Percentiles rank a stretch among this genome's conserved stretches.
These are phyloP conservation scores for Epichloe gansuensis DNA, from an alignment of 2,329 filamentous ascomycete species.

Conservation along the genomic window DNA sequence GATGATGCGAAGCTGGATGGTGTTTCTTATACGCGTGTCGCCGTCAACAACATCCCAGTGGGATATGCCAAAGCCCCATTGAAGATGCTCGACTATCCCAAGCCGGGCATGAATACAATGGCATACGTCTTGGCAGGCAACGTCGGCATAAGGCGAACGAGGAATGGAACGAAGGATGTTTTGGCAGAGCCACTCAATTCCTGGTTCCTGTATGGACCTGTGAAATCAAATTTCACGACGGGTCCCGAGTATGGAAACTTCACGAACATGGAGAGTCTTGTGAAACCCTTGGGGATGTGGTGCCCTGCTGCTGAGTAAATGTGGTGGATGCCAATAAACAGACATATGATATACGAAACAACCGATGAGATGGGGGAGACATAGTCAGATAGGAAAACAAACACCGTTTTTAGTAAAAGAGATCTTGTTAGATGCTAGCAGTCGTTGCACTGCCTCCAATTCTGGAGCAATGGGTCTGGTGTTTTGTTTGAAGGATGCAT, in stretches of 20 bases:
- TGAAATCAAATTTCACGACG: slow-evolving; percentile 13
- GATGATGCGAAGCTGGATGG: slow-evolving; percentile 15
- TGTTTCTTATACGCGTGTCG: slow-evolving; percentile 16
- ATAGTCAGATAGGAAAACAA: no score
- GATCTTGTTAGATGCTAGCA: no score
- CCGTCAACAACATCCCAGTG: slow-evolving; percentile 19
- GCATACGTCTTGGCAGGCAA: slow-evolving; percentile 27
- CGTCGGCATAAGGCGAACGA: slow-evolving; percentile 19
- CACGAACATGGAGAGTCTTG: slow-evolving; percentile 12
- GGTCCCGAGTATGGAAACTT: slow-evolving; percentile 11
- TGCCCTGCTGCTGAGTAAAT: slow-evolving; percentile 1
- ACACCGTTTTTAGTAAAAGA: no score
- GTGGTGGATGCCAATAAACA: no score
- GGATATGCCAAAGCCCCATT: slow-evolving; percentile 28
- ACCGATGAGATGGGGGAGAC: no score
- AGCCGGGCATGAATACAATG: slow-evolving; percentile 7
- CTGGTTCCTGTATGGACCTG: slow-evolving; percentile 29
- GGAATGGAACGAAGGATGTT: slow-evolving; percentile 8
- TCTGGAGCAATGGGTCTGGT: no score
- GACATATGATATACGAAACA: no score
- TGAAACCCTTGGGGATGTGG: slow-evolving; percentile 1
- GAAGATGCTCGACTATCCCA: slow-evolving; percentile 20
- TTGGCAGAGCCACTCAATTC: slow-evolving; percentile 23
- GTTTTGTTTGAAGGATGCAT: background rate
- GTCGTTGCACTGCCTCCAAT: no score